Percentiles rank a stretch among this genome's conserved stretches.
Evolutionary conservation across 225 moss, liverwort and hornwort species (phyloP).

Genomic region (Physcomitrellopsis africana): DNA sequence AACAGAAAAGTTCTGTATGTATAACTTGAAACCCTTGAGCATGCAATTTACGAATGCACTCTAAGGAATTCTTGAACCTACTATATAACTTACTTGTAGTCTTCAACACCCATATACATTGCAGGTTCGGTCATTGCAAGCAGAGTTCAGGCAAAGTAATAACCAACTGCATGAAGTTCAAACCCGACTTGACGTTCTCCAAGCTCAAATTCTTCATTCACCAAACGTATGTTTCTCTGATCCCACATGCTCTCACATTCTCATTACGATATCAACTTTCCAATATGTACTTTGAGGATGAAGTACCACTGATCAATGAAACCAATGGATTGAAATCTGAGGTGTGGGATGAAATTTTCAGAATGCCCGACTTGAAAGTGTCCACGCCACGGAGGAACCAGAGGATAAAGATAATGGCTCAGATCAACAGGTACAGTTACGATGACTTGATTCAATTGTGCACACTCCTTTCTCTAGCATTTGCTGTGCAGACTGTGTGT

Average conservation of each 20-base stretch:
- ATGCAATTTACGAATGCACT: conserved; percentile 6
- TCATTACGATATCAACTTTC: not conserved
- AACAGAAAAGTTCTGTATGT: not conserved
- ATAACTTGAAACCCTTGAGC: not conserved
- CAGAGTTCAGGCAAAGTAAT: conserved; percentile 65
- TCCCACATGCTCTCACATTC: not conserved
- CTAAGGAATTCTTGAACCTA: conserved; percentile 2
- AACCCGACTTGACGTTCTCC: conserved; percentile 61
- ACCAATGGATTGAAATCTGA: not conserved
- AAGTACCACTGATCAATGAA: not conserved
- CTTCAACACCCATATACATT: conserved; percentile 11
- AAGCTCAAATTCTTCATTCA: conserved; percentile 51
- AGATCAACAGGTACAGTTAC: conserved; percentile 48
- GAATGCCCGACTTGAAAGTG: conserved; percentile 29
- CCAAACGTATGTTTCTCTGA: conserved; percentile 26
- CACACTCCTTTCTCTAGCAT: not conserved
- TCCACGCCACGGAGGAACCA: conserved; percentile 21
- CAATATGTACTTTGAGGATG: not conserved
- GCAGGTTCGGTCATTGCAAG: conserved; percentile 68
- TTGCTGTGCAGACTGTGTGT: not conserved
- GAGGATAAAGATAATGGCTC: conserved; percentile 26
- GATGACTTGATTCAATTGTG: not conserved
- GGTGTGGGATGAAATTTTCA: conserved; percentile 10
- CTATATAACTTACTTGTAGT: not conserved
- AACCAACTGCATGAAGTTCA: conserved; percentile 67